Conservation (phyloP, 2,329 filamentous ascomycete genomes). For the Fusarium mangiferae region DNA sequence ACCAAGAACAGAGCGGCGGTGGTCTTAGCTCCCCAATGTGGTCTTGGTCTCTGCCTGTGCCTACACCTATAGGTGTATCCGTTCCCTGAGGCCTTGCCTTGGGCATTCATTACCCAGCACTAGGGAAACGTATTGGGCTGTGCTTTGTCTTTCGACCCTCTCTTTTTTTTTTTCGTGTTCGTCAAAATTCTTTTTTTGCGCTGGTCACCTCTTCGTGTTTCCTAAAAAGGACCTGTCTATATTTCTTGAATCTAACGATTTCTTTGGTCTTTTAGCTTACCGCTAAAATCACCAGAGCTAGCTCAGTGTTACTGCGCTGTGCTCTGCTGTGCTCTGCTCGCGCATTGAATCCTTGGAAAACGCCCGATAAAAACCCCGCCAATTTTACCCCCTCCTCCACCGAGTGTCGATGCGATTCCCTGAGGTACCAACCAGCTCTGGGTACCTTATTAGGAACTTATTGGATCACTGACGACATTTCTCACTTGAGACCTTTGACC, state of each 20-base stretch:
- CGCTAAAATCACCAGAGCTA: constrained; percentile 19
- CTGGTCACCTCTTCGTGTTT: neutral
- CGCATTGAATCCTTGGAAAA: constrained; percentile 33
- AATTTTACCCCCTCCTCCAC: constrained; percentile 31
- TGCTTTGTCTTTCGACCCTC: constrained; percentile 24
- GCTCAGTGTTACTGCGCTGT: neutral
- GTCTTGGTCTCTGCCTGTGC: neutral
- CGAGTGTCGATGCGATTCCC: constrained; percentile 36
- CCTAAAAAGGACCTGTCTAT: neutral
- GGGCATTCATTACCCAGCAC: constrained; percentile 15
- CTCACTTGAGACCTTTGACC: constrained; percentile 42
- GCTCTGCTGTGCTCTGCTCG: neutral
- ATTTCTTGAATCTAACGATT: neutral
- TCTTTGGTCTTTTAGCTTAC: constrained; percentile 29
- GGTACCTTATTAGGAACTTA: neutral
- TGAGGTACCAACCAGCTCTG: constrained; percentile 15
- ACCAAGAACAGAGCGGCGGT: constrained; percentile 12
- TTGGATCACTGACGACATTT: constrained; percentile 51
- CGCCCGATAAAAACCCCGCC: constrained; percentile 44
- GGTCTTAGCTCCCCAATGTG: constrained; percentile 27
- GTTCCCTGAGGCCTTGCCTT: constrained; percentile 3
- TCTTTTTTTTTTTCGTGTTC: constrained; percentile 5
- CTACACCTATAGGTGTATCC: neutral
- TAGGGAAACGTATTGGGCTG: constrained; percentile 22
- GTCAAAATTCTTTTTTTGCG: neutral